These are phyloP conservation scores for Davidsoniella eucalypti DNA, from an alignment of 2,329 filamentous ascomycete genomes.

Conservation along the genomic window DNA sequence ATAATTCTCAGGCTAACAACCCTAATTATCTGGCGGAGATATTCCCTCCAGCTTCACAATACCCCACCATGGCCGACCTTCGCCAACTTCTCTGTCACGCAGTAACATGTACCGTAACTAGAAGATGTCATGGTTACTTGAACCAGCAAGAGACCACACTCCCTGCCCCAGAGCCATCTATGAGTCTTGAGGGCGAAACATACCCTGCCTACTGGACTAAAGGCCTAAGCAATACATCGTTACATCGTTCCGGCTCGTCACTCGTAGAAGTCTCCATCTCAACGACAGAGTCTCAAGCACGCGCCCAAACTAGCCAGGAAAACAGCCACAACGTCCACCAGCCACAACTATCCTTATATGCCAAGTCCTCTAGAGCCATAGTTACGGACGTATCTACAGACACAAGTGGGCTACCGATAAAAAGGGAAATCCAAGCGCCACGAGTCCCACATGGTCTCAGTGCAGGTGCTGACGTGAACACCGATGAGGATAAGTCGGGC, in stretches of 20 bases:
- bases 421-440: too few species aligned
- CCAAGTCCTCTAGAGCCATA: too few species aligned
- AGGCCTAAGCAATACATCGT: neutral
- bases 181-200: too few species aligned
- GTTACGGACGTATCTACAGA: too few species aligned
- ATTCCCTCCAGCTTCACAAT: slow-evolving; percentile 30
- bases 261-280: too few species aligned
- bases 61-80: slow-evolving; percentile 28
- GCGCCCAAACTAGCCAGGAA: neutral
- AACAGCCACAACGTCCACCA: too few species aligned
- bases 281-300: neutral
- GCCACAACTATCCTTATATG: too few species aligned
- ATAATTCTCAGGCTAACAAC: slow-evolving; percentile 6
- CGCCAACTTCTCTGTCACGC: slow-evolving; percentile 30
- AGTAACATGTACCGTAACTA: slow-evolving; percentile 24
- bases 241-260: neutral
- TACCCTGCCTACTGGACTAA: slow-evolving; percentile 2
- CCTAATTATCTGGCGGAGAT: slow-evolving; percentile 20
- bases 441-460: too few species aligned
- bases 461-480: too few species aligned
- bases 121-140: slow-evolving; percentile 20
- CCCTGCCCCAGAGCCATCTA: too few species aligned
- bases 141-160: neutral
- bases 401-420: too few species aligned
- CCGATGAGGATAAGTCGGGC: too few species aligned